These are phyloP conservation scores for Paecilomyces variotii DNA, from an alignment of 2,329 filamentous ascomycete genomes.

Conservation along the genomic window DNA sequence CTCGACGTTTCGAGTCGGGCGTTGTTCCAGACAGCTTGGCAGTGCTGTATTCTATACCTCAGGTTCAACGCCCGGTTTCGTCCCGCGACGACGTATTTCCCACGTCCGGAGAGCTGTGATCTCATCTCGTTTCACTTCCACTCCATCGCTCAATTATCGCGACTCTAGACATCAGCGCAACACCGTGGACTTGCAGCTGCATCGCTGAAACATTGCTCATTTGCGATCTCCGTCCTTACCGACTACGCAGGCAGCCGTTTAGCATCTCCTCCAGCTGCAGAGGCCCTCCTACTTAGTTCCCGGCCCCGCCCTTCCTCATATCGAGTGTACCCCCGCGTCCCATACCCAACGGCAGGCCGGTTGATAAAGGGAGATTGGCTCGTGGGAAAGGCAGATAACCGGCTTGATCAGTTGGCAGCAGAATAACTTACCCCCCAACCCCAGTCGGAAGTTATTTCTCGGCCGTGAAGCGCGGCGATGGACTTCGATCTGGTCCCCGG, in stretches of 20 bases:
- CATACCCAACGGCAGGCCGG: background rate
- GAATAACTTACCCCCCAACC: background rate
- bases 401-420: background rate
- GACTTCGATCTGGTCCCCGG: constrained; percentile 37
- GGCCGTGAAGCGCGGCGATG: constrained; percentile 17
- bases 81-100: background rate
- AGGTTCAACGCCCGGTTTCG: background rate
- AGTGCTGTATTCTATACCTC: background rate
- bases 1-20: background rate
- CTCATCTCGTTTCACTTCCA: background rate
- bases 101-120: background rate
- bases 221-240: background rate
- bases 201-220: background rate
- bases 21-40: background rate
- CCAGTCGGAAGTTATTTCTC: background rate
- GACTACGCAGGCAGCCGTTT: background rate
- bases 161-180: background rate
- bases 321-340: background rate
- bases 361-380: background rate
- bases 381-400: background rate
- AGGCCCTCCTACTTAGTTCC: background rate
- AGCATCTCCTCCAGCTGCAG: background rate
- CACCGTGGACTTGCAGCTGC: background rate
- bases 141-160: background rate
- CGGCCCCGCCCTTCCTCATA: background rate